Percentiles rank a stretch among this genome's conserved stretches.
Evolutionary conservation across 2,329 filamentous ascomycete genomes (phyloP).

Genomic region (Cercospora zeae-maydis): DNA sequence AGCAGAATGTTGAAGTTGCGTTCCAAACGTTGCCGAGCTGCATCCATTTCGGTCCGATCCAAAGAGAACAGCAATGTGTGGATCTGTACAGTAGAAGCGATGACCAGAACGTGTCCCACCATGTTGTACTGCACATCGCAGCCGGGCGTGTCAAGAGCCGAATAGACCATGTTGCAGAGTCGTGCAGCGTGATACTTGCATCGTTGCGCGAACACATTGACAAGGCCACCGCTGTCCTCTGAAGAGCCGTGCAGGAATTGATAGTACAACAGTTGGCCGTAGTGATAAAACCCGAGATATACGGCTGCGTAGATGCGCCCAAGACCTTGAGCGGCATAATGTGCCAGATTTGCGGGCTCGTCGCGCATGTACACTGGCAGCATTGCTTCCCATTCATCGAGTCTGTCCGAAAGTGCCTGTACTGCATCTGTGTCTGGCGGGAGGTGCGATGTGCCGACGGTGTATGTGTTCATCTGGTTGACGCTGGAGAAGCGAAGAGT

Average conservation of each 20-base stretch:
- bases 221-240: conserved; percentile 5
- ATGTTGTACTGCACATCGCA: conserved; percentile 13
- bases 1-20: conserved; percentile 12
- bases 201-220: conserved; percentile 8
- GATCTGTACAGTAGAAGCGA: conserved; percentile 9
- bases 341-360: conserved; percentile 10
- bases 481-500: not conserved
- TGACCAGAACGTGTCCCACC: conserved; percentile 12
- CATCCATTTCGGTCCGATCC: not conserved
- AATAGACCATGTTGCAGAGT: conserved; percentile 14
- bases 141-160: conserved; percentile 9
- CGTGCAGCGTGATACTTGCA: conserved; percentile 10
- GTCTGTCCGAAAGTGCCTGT: not conserved
- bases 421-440: conserved; percentile 10
- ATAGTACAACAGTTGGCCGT: conserved; percentile 10
- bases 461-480: conserved; percentile 9
- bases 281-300: conserved; percentile 10
- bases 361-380: conserved; percentile 11
- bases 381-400: conserved; percentile 9
- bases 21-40: conserved; percentile 9
- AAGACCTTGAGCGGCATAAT: conserved; percentile 7
- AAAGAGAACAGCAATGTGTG: conserved; percentile 9
- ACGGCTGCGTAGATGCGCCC: conserved; percentile 10
- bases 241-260: conserved; percentile 10
- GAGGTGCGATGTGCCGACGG: conserved; percentile 3